phyloP scores from a whole-genome alignment of 2,329 filamentous ascomycete species.

The Zalaria obscura region DNA sequence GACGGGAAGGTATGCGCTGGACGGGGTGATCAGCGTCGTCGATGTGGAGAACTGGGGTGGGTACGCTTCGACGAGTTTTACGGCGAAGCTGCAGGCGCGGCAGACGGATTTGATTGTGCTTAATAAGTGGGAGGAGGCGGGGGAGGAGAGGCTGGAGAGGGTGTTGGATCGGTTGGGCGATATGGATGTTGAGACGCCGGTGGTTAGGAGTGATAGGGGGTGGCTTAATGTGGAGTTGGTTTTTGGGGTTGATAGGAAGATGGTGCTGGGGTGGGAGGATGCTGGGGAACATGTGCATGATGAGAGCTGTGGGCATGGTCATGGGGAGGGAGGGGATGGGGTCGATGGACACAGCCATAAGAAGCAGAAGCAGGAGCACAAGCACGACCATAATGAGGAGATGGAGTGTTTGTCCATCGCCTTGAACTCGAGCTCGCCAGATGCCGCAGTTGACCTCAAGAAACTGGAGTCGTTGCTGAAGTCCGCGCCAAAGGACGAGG shows the following conservation, averaged over 20 bases:
- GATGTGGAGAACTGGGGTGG: constrained; percentile 93
- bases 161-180: constrained; percentile 69
- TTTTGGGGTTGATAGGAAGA: constrained; percentile 74
- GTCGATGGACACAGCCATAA: not conserved
- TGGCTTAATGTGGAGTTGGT: constrained; percentile 65
- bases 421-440: constrained; percentile 28
- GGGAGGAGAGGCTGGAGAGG: constrained; percentile 61
- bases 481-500: constrained; percentile 75
- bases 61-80: constrained; percentile 83
- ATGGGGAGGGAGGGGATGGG: constrained; percentile 11
- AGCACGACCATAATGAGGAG: constrained; percentile 57
- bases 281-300: constrained; percentile 20
- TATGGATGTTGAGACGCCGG: constrained; percentile 59
- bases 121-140: constrained; percentile 78
- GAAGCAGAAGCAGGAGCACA: constrained; percentile 14
- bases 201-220: constrained; percentile 74
- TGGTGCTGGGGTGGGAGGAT: constrained; percentile 39
- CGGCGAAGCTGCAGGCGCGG: constrained; percentile 71
- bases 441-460: constrained; percentile 32
- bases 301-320: constrained; percentile 26
- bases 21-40: constrained; percentile 79
- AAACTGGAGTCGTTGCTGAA: constrained; percentile 54
- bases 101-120: constrained; percentile 86
- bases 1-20: constrained; percentile 56
- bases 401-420: constrained; percentile 85